Conservation (phyloP, 2,329 filamentous ascomycete genomes). For the Fusarium sp. region DNA sequence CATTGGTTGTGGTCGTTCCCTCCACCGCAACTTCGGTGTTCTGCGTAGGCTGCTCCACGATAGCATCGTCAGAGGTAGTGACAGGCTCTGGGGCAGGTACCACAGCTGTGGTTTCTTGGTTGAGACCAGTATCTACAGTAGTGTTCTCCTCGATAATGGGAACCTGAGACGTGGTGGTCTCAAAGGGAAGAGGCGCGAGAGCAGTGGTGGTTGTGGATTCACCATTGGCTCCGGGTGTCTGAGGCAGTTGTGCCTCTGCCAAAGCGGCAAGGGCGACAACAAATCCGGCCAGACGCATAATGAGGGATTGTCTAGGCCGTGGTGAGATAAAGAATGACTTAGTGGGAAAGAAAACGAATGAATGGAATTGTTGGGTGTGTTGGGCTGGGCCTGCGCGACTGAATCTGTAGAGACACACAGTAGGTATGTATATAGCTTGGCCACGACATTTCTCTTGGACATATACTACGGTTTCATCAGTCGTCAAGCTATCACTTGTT, state of each 20-base stretch:
- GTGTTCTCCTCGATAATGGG: not conserved
- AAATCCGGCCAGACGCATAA: conserved; percentile 19
- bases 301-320: not conserved
- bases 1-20: not conserved
- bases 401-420: not conserved
- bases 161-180: not conserved
- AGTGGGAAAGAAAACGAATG: not conserved
- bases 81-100: not conserved
- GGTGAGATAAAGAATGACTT: conserved; percentile 11
- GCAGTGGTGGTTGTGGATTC: not conserved
- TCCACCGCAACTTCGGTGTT: not conserved
- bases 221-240: not conserved
- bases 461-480: no score
- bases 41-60: not conserved
- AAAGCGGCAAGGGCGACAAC: conserved; percentile 4
- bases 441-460: not conserved
- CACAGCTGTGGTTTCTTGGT: not conserved
- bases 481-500: accelerated
- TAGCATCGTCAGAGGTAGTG: not conserved
- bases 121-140: not conserved
- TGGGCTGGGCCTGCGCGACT: not conserved
- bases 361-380: not conserved
- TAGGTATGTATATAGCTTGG: conserved; percentile 9
- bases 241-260: conserved; percentile 4
- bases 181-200: conserved; percentile 4